Evolutionary conservation across 441 rosid species (phyloP), one percentile per base, ranked within the genome.

Genomic region (Heliophila coronopifolia): DNA sequence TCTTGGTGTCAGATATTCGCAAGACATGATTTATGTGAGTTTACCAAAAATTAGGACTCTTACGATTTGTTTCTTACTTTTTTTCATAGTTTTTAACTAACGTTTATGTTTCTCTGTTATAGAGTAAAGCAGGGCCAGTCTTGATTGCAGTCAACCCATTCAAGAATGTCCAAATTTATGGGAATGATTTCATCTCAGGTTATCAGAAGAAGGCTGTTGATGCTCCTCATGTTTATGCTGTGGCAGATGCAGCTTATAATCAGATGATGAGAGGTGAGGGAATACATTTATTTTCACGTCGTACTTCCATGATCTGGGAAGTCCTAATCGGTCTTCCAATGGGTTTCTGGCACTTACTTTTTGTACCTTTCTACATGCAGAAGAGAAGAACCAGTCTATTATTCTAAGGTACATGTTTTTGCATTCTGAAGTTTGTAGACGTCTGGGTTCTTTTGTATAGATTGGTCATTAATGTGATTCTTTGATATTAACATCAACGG

Each of bases 111-210:
- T 70, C 38, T 40, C 34, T 35, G 61, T 9, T 38, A 37, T 63
- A 93, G 99, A 86, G 83, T 68, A 86, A 84, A 80, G 97, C 97
- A 50, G 97, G 99, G 35, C 89, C 94, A 37, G 73, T 88, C 23
- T 71, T 89, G 78, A 76, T 93, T 56, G 95, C 93, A 8, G 47
- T 93, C 67, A 93, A 89, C 68, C 99, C 99, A 2, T 84, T 89
- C 45, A 89, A 80, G 76, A 66, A 56, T 54, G 67, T 79, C 9
- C 65, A 72, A 18, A 63, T 84, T 56, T 84, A 76, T 66, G 97
- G 93, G 54, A 71, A 75, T 51, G 79, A 81, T 58, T 46, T 72
- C 51, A 33, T 82, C 50, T 66, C 62, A 30, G 73, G 78, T 39
- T 89, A 82, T 67, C 77, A 62, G 72, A 82, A 78, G 71, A 86